Evolutionary conservation across 208 protist genomes (phyloP).

Genomic region (Spongospora subterranea): DNA sequence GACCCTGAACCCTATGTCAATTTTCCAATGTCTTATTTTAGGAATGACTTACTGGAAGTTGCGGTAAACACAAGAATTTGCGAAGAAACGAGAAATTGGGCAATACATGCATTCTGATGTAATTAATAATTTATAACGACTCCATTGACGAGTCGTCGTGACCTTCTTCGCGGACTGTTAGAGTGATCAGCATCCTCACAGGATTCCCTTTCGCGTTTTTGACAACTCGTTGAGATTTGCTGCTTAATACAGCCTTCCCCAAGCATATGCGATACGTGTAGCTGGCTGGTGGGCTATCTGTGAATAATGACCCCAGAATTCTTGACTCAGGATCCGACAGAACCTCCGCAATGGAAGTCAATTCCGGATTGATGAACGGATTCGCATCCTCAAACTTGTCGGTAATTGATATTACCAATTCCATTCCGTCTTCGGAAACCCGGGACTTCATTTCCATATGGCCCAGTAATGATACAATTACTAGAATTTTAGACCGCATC

Average conservation of each 20-base stretch:
- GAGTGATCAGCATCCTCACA: not conserved
- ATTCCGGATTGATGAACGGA: not conserved
- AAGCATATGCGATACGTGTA: not conserved
- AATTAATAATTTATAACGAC: too few species aligned
- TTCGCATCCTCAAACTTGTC: not conserved
- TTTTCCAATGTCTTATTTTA: too few species aligned
- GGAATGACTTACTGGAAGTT: too few species aligned
- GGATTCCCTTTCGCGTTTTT: not conserved
- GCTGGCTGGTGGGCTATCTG: not conserved
- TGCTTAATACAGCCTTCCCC: not conserved
- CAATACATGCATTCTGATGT: too few species aligned
- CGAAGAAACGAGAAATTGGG: too few species aligned
- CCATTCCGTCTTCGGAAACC: not conserved
- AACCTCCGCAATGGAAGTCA: not conserved
- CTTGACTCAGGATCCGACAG: not conserved
- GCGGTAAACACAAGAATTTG: too few species aligned
- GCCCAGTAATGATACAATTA: not conserved
- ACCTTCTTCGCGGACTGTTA: not conserved
- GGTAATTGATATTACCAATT: not conserved
- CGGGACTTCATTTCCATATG: not conserved
- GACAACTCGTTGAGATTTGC: not conserved
- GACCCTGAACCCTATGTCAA: too few species aligned
- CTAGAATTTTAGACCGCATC: not conserved
- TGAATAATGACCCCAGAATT: not conserved
- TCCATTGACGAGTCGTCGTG: too few species aligned